A percentile compares a stretch with the other conserved stretches of the same genome.
Conservation (phyloP, 257 asterid genomes). For the Solanum piurae region DNA sequence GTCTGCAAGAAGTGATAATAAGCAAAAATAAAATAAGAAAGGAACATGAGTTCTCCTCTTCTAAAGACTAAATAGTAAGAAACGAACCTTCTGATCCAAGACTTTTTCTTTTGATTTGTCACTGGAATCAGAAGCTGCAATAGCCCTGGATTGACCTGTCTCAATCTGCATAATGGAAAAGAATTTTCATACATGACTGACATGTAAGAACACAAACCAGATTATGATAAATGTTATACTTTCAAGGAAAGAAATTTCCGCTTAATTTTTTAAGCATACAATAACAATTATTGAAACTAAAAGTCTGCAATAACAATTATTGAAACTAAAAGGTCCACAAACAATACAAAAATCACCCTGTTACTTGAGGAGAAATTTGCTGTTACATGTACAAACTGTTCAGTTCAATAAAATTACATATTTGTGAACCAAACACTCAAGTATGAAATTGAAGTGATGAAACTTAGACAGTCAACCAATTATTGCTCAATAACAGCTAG, state of each 20-base stretch:
- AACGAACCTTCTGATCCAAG: slow-evolving; percentile 61
- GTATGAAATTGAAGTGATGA: background rate
- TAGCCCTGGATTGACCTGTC: slow-evolving; percentile 42
- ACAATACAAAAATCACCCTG: background rate
- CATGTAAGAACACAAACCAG: background rate
- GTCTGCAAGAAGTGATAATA: slow-evolving; percentile 36
- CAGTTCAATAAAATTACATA: background rate
- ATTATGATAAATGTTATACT: background rate
- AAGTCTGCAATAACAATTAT: background rate
- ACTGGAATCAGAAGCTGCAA: slow-evolving; percentile 51
- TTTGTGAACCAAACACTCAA: background rate
- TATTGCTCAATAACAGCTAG: background rate
- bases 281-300: background rate
- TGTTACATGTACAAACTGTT: background rate
- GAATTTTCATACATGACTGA: slow-evolving; percentile 1
- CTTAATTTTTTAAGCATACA: background rate
- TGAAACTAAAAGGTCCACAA: background rate
- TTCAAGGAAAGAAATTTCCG: background rate
- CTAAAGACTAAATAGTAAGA: background rate
- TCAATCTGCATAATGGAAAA: slow-evolving; percentile 46
- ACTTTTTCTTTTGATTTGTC: slow-evolving; percentile 65
- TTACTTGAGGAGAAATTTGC: background rate
- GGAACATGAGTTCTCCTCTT: background rate
- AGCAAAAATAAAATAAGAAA: slow-evolving; percentile 1
- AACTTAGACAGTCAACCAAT: background rate